Conservation (phyloP, 176 grass and related monocot species). For the Triticum turgidum region DNA sequence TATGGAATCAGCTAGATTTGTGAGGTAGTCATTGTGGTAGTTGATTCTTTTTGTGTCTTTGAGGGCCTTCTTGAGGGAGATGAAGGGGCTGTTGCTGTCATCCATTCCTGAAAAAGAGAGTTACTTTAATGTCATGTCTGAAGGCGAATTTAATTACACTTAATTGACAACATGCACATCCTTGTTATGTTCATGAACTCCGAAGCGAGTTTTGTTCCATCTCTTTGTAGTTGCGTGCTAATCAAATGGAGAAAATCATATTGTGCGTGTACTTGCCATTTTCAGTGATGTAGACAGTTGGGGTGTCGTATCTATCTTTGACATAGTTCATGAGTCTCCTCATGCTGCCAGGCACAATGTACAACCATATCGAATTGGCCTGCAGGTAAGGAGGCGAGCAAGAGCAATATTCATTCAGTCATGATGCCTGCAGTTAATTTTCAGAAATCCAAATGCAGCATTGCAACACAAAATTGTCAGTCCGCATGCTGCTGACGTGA, state of each 20-base stretch:
- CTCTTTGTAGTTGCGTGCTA: neutral
- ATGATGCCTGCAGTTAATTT: neutral
- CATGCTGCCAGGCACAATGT: slow-evolving; percentile 67
- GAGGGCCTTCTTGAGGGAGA: slow-evolving; percentile 55
- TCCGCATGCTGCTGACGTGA: neutral
- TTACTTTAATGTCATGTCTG: neutral
- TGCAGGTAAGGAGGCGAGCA: neutral
- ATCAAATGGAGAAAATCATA: neutral
- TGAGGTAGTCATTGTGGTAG: slow-evolving; percentile 63
- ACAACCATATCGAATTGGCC: slow-evolving; percentile 67
- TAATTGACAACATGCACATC: neutral
- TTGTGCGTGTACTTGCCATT: slow-evolving; percentile 41
- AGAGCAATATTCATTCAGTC: neutral
- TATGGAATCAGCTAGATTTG: slow-evolving; percentile 57
- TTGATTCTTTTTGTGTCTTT: slow-evolving; percentile 63
- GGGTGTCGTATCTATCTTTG: slow-evolving; percentile 60
- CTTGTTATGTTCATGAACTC: neutral
- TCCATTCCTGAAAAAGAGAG: slow-evolving; percentile 44
- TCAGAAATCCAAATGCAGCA: neutral
- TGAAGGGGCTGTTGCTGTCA: slow-evolving; percentile 63
- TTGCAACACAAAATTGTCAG: neutral
- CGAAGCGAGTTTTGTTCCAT: neutral
- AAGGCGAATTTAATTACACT: neutral
- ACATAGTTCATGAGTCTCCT: slow-evolving; percentile 75
- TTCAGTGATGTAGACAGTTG: slow-evolving; percentile 70